Evolutionary conservation across 2,329 filamentous ascomycete genomes (phyloP), one percentile per base, ranked within the genome.

Genomic region (Dothidotthia symphoricarpi): DNA sequence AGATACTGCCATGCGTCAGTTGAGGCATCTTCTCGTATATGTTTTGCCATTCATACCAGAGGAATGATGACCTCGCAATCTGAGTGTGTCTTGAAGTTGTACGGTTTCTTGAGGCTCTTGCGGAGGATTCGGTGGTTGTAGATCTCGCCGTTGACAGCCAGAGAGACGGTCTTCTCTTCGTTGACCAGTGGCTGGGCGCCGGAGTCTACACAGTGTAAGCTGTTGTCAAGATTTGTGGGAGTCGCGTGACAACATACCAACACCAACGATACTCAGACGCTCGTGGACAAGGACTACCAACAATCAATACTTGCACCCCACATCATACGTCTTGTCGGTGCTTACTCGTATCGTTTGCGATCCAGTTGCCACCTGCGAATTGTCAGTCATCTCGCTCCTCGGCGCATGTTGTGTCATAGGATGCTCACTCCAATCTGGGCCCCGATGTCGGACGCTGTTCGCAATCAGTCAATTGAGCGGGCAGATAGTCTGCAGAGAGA

Each of bases 51-150:
- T 70, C 82, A 66, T 78, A 94, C 88, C 77, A 98, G 71, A 54
- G 94, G 93, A 65, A 98, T 95, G 70, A 98, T 95, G 66, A 98
- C 91, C 72, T 98, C 93, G 72, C 93, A 98, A 66, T 98, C 93
- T 25, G 91, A 97, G 65, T 93, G 86, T 52, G 93, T 98, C 83
- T 96, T 96, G 83, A 97, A 98, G 70, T 90, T 84, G 72, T 96
- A 96, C 25, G 83, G 80, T 44, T 76, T 81, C 72, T 88, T 88
- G 59, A 96, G 75, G 58, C 76, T 76, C 74, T 96, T 97, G 66
- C 93, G 85, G 63, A 98, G 78, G 62, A 95, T 81, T 66, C 91
- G 86, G 75, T 98, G 93, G 82, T 98, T 98, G 80, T 98, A 98
- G 68, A 98, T 98, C 70, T 98, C 93, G 72, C 93, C 93, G 71